Evolutionary conservation across 2,329 filamentous ascomycete species (phyloP), one percentile per base, ranked within the genome.

Genomic region (Aspergillus caelatus): DNA sequence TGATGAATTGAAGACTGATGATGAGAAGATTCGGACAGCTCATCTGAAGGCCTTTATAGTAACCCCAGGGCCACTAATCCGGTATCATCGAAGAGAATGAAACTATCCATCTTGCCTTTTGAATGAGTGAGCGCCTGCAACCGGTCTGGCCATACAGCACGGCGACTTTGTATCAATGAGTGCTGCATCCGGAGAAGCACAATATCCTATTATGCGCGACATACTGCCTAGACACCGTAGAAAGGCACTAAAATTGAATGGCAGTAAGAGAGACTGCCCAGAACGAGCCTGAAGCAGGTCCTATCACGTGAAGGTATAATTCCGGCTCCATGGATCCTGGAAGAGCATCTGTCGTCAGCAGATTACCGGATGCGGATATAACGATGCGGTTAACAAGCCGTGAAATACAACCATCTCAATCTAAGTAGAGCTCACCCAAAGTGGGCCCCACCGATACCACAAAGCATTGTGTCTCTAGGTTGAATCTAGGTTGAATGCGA

Each of bases 21-120:
- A 41, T 26, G 30, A 52, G 57, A 12, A 19, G 46, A 34, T 19
- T 26, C 4, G n/a, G 36, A 3, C n/a, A 19, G 57, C 23, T 19
- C 23, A 11, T 41, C n/a, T 56, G 1, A n/a, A 14, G 32, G 39
- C 39, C 52, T 32, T 59, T 59, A 59, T 59, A 59, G 46, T 39
- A 36, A 4, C 41, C 45, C 36, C 26, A 36, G 23, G 19, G 45
- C 34, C 6, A 59, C 57, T 11, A 28, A 59, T 59, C 57, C 57
- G 57, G 57, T 30, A 59, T 36, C 11, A 50, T 30, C 14, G 26
- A 28, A 30, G 26, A 50, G 46, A 50, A 50, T 9, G 46, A 50
- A 26, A 26, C 21, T 30, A 12, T 32, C 19, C 30, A 26, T 39
- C 43, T 36, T 23, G n/a, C n/a, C 28, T 32, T 28, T 26, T 12